phyloP scores from a whole-genome alignment of 192 early-diverging fungal genomes.

The Podila minutissima region DNA sequence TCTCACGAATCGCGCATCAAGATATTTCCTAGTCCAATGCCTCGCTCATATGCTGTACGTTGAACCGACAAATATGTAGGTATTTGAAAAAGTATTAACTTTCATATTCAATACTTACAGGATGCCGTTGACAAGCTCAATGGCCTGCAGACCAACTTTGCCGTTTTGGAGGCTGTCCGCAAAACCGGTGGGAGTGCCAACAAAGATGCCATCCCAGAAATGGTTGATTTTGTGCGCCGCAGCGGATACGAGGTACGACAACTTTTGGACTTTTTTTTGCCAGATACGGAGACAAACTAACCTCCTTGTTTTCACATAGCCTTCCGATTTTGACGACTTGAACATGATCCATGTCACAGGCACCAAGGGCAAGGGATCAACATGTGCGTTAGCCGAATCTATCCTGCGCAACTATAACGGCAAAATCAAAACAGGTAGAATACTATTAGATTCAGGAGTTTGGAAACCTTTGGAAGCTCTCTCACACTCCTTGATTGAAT shows the following conservation, averaged over 20 bases:
- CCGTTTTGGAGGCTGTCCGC: slow-evolving; percentile 73
- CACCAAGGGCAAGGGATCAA: slow-evolving; percentile 90
- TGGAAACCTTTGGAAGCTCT: background rate
- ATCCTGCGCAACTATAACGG: slow-evolving; percentile 67
- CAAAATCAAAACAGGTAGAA: slow-evolving; percentile 40
- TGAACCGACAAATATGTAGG: background rate
- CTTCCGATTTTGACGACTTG: slow-evolving; percentile 76
- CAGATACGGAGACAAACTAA: slow-evolving; percentile 3
- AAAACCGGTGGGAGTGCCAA: slow-evolving; percentile 72
- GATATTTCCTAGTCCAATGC: slow-evolving; percentile 40
- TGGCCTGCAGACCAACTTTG: slow-evolving; percentile 87
- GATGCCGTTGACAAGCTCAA: slow-evolving; percentile 84
- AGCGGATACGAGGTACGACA: slow-evolving; percentile 77
- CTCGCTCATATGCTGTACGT: slow-evolving; percentile 48
- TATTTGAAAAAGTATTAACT: background rate
- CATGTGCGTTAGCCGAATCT: slow-evolving; percentile 84
- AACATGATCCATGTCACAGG: slow-evolving; percentile 86
- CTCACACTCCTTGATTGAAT: slow-evolving; percentile 14
- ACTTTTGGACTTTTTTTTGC: too few relatives aligned
- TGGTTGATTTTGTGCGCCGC: slow-evolving; percentile 68
- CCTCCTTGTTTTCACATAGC: slow-evolving; percentile 37
- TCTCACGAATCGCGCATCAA: slow-evolving; percentile 22
- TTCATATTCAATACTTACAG: slow-evolving; percentile 49
- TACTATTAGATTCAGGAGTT: background rate
- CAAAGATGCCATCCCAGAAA: slow-evolving; percentile 70